A percentile compares a stretch with the other conserved stretches of the same genome.
These are phyloP conservation scores for Quaeritorhiza haematococci DNA, from an alignment of 371 early-diverging fungal genomes.

Conservation along the genomic window DNA sequence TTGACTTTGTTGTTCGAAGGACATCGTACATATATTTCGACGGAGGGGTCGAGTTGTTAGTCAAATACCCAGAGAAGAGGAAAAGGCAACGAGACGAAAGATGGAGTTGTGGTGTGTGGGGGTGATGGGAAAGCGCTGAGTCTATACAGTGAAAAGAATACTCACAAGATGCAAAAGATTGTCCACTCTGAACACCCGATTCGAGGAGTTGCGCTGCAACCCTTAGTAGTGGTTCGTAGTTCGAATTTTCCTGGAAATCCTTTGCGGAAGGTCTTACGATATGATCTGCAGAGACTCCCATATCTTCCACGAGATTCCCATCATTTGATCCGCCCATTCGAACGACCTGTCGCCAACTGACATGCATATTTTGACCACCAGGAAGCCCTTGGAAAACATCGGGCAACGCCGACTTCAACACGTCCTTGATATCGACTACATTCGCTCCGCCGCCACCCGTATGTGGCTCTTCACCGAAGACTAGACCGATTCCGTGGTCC, in stretches of 20 bases:
- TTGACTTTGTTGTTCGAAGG: too few relatives aligned
- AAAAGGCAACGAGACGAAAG: not conserved
- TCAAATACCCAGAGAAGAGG: too few relatives aligned
- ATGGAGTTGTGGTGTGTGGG: not conserved
- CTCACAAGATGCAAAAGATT: too few relatives aligned
- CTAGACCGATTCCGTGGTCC: conserved; percentile 1
- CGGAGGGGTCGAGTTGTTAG: too few relatives aligned
- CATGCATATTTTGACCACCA: conserved; percentile 8
- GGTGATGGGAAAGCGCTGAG: not conserved
- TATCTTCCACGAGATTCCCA: conserved; percentile 20
- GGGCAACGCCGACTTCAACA: not conserved
- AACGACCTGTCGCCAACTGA: conserved; percentile 15
- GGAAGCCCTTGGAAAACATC: not conserved
- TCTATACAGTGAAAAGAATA: conserved; percentile 3
- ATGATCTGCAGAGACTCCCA: conserved; percentile 16
- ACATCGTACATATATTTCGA: too few relatives aligned
- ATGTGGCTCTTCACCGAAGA: conserved; percentile 6
- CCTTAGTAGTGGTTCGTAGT: conserved; percentile 4
- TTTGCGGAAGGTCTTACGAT: conserved; percentile 13
- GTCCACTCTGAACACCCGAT: conserved; percentile 1
- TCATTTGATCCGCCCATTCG: conserved; percentile 8
- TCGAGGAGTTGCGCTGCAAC: conserved; percentile 9
- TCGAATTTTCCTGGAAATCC: conserved; percentile 5
- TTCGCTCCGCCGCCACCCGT: conserved; percentile 13
- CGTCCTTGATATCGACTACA: not conserved